Percentiles rank a stretch among this genome's conserved stretches.
Conservation (phyloP, 352 stramenopile species). For the Globisporangium alternatum region DNA sequence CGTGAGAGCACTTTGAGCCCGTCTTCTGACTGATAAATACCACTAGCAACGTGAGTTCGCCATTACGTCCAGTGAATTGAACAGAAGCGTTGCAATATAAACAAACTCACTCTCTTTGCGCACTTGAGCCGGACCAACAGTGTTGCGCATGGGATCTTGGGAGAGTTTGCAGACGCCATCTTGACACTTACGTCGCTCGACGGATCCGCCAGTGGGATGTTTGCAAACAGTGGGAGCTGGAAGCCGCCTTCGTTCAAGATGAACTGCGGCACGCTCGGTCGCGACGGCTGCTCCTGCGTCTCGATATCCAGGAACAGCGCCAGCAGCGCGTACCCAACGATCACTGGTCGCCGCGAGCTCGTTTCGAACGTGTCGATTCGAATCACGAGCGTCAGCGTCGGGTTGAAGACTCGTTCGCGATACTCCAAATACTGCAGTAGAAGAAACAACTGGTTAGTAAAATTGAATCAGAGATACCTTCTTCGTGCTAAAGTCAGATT, state of each 20-base stretch:
- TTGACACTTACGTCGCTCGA: conserved; percentile 32
- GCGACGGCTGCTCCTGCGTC: conserved; percentile 44
- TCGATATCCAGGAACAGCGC: conserved; percentile 75
- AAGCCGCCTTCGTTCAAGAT: conserved; percentile 67
- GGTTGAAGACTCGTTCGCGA: conserved; percentile 69
- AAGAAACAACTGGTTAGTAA: background rate
- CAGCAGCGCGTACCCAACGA: conserved; percentile 73
- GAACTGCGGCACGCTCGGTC: conserved; percentile 50
- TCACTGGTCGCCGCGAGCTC: conserved; percentile 42
- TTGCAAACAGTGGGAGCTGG: conserved; percentile 72
- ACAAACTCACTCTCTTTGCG: conserved; percentile 35
- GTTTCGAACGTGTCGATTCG: conserved; percentile 81
- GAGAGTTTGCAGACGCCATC: conserved; percentile 29
- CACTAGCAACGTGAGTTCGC: background rate
- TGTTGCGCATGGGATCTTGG: conserved; percentile 73
- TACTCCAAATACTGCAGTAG: conserved; percentile 62
- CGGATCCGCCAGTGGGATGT: conserved; percentile 32
- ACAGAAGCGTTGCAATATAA: background rate
- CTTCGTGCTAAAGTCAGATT: conserved; percentile 3
- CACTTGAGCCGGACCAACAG: conserved; percentile 64
- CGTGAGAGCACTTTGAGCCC: conserved; percentile 57
- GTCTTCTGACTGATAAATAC: conserved; percentile 41
- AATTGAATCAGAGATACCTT: too few species aligned
- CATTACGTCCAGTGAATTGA: background rate
- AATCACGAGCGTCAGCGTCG: conserved; percentile 80